These are phyloP conservation scores for Apiospora marii DNA, from an alignment of 2,329 filamentous ascomycete species.

Conservation along the genomic window DNA sequence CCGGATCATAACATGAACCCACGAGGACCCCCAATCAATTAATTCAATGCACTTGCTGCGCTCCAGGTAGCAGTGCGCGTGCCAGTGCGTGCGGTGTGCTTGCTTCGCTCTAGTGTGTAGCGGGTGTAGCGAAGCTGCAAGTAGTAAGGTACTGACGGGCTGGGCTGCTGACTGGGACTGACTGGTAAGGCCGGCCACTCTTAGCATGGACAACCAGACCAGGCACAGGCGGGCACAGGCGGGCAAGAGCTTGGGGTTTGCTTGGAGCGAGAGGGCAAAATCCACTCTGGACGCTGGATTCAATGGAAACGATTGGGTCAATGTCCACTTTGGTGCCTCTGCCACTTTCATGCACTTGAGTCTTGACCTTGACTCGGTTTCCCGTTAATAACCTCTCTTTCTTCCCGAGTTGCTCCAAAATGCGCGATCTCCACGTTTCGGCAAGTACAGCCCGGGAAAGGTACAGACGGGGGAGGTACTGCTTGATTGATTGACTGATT, in stretches of 20 bases:
- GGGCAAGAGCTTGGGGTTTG: background rate
- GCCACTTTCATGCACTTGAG: constrained; percentile 8
- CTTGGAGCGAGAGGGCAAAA: background rate
- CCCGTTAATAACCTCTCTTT: constrained; percentile 1
- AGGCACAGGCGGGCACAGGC: background rate
- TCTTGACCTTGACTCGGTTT: background rate
- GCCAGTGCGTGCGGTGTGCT: background rate
- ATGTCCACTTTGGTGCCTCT: constrained; percentile 5
- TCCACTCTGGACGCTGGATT: background rate
- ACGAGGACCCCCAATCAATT: constrained; percentile 12
- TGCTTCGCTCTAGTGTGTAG: background rate
- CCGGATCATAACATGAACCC: constrained; percentile 18
- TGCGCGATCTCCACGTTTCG: constrained; percentile 10
- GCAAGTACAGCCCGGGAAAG: background rate
- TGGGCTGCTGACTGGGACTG: background rate
- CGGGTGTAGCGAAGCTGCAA: constrained; percentile 1
- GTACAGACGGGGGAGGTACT: background rate
- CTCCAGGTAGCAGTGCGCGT: constrained; percentile 5
- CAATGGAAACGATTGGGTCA: constrained; percentile 8
- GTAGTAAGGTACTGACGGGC: constrained; percentile 6
- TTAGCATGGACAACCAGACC: constrained; percentile 9
- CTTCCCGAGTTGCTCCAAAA: background rate
- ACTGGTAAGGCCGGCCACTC: constrained; percentile 1
- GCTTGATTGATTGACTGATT: background rate
- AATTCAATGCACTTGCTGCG: constrained; percentile 11